Base-by-base conservation (phyloP, 768 basidiomycete species). In the Xanthoconium purpureum region DNA sequence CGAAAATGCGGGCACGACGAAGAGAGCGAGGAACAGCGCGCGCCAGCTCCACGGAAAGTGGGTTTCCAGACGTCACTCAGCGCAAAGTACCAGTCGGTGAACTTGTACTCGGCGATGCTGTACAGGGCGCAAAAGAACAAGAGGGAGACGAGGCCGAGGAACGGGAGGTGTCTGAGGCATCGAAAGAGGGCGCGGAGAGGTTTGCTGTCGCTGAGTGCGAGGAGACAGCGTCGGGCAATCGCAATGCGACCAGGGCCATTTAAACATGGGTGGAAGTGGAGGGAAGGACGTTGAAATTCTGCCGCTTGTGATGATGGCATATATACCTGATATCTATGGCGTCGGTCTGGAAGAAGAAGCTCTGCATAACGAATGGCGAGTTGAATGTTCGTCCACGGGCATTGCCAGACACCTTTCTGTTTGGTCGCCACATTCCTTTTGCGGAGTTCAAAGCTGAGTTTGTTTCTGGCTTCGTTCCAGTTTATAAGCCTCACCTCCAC, bases 11-110 rank as follows among this genome's bases (percentile, higher is more conserved):
- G 66, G 65, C 7, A 62, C 46, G 2, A 54, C 49, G 14, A 54
- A 62, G 35, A 67, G 32, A 2, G 40, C 55, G 28, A 66, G 11
- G 48, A 66, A 40, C 1, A 63, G 1, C 0, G 65, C 1, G 35
- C 56, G 66, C 65, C 65, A 66, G 33, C 55, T 67, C 5, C 37
- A 17, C 1, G 65, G 66, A 44, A 66, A 0, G 53, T 60, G 0
- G 60, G 57, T 36, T 47, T 54, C 66, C 66, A 66, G 40, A 67
- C 47, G 3, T 7, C 12, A 0, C n/a, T 52, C 0, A 42, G 2
- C 0, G 14, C 11, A 7, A 67, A 53, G 60, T 62, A 67, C 47
- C 39, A 32, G 1, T 17, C 1, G 8, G 52, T 48, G 37, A 65
- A 55, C 18, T 11, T 18, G 50, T 53, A 37, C 17, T 66, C 66